Evolutionary conservation across 2,329 filamentous ascomycete species (phyloP).

Genomic region (Phyllosticta paracitricarpa): DNA sequence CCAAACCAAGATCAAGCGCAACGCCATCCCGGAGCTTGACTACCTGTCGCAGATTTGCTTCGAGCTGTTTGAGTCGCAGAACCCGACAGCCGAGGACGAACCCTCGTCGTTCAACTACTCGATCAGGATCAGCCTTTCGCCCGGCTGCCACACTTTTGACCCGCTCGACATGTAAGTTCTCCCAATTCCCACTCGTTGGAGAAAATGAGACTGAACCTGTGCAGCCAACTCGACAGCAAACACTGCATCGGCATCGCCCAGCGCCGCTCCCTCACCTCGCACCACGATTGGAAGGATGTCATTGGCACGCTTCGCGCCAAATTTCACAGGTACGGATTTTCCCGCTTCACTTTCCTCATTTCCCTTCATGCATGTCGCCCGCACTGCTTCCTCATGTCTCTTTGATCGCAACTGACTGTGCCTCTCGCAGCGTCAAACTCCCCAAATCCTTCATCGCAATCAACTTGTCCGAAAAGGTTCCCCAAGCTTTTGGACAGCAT

Average conservation of each 20-base stretch:
- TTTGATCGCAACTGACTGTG: not conserved
- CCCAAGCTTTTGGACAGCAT: slow-evolving; percentile 29
- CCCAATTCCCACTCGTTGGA: not conserved
- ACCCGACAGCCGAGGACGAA: slow-evolving; percentile 46
- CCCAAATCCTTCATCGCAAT: slow-evolving; percentile 43
- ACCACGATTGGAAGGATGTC: slow-evolving; percentile 94
- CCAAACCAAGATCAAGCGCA: slow-evolving; percentile 90
- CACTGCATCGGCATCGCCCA: slow-evolving; percentile 94
- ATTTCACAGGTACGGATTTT: slow-evolving; percentile 69
- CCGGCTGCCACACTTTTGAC: slow-evolving; percentile 93
- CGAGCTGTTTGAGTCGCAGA: slow-evolving; percentile 92
- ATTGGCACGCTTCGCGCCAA: slow-evolving; percentile 90
- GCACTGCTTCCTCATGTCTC: not conserved
- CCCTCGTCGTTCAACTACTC: slow-evolving; percentile 80
- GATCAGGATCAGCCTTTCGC: slow-evolving; percentile 91
- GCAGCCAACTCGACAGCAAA: slow-evolving; percentile 73
- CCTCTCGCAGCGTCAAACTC: slow-evolving; percentile 33
- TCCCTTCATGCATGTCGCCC: not conserved
- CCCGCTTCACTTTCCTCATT: not conserved
- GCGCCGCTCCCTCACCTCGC: slow-evolving; percentile 78
- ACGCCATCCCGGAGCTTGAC: slow-evolving; percentile 91
- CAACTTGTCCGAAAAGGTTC: slow-evolving; percentile 39
- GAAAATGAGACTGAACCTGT: not conserved
- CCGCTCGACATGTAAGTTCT: slow-evolving; percentile 65
- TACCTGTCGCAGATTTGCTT: slow-evolving; percentile 98